A percentile compares a stretch with the other conserved stretches of the same genome.
phyloP scores from a whole-genome alignment of 768 basidiomycete species.

The Daedaleopsis sinensis region DNA sequence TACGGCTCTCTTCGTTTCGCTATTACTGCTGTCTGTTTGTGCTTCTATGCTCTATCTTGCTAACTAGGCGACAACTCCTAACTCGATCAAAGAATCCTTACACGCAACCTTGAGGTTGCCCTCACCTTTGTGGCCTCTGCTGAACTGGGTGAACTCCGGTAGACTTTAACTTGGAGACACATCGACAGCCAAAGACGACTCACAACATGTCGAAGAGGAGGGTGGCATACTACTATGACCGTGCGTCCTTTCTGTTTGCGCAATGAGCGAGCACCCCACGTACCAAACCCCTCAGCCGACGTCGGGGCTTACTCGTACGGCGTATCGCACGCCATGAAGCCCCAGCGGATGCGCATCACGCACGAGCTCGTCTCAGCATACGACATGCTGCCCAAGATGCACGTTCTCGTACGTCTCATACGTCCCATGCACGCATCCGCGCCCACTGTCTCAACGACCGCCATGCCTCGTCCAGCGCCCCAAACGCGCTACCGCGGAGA shows the following conservation, averaged over 20 bases:
- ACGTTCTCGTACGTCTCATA: conserved; percentile 84
- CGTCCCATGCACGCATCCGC: conserved; percentile 31
- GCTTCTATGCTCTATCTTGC: too few species aligned
- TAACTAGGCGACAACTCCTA: too few species aligned
- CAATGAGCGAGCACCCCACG: neutral
- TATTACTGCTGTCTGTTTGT: too few species aligned
- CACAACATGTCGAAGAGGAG: conserved; percentile 73
- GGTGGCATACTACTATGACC: conserved; percentile 81
- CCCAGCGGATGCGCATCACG: conserved; percentile 91
- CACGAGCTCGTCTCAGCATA: conserved; percentile 92
- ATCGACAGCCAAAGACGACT: too few species aligned
- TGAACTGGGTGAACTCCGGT: too few species aligned
- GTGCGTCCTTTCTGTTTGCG: conserved; percentile 39
- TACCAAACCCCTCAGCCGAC: conserved; percentile 49
- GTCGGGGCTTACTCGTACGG: conserved; percentile 82
- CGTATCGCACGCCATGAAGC: conserved; percentile 93
- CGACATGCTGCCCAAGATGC: conserved; percentile 93
- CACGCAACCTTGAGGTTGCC: too few species aligned
- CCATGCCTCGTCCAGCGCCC: conserved; percentile 29
- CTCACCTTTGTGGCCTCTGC: too few species aligned
- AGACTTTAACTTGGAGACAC: too few species aligned
- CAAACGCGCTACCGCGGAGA: conserved; percentile 38
- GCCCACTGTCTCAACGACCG: neutral
- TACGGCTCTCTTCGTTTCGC: too few species aligned
- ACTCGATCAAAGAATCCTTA: too few species aligned